These are phyloP conservation scores for Pyrus betulifolia DNA, from an alignment of 306 rosid genomes.

Conservation along the genomic window DNA sequence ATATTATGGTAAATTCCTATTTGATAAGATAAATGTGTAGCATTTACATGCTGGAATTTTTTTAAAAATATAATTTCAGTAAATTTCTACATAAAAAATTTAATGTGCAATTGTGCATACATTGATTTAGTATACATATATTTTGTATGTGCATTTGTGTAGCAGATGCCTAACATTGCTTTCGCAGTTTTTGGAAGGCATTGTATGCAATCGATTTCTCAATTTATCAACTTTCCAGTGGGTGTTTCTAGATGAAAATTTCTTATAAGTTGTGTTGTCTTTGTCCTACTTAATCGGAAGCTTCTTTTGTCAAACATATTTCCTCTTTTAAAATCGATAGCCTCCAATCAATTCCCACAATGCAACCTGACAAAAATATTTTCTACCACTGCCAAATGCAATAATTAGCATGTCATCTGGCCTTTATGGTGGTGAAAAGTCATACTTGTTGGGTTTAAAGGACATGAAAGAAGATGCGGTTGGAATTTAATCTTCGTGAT, in stretches of 20 bases:
- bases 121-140: neutral
- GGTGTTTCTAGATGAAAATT: neutral
- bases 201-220: neutral
- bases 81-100: neutral
- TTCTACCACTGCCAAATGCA: neutral
- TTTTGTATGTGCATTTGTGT: neutral
- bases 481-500: neutral
- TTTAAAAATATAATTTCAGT: neutral
- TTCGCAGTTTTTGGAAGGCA: no score
- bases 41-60: neutral
- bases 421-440: neutral
- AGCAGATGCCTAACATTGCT: no score
- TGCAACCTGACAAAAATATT: neutral
- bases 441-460: neutral
- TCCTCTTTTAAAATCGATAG: neutral
- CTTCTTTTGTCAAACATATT: neutral
- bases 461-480: neutral
- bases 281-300: neutral
- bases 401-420: neutral
- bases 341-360: neutral
- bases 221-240: no score
- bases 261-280: neutral
- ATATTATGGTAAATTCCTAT: neutral
- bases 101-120: neutral
- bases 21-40: neutral